Percentiles rank a stretch among this genome's conserved stretches.
phyloP scores from a whole-genome alignment of 78 protist species.

The Dictyostelium capitatum region DNA sequence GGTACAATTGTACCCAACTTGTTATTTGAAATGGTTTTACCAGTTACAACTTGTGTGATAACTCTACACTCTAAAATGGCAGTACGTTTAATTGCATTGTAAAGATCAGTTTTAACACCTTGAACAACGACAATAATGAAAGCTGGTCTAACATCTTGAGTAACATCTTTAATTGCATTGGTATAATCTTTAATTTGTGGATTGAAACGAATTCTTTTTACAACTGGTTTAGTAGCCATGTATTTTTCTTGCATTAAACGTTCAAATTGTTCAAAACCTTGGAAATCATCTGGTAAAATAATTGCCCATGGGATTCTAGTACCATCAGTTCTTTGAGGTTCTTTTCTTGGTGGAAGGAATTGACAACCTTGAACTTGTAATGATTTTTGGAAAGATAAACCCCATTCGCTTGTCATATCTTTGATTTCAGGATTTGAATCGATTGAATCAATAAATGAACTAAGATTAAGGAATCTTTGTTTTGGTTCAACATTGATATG shows the following conservation, averaged over 20 bases:
- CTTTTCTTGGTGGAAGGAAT: not conserved
- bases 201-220: not conserved
- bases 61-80: constrained; percentile 35
- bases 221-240: not conserved
- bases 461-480: not conserved
- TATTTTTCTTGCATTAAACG: not conserved
- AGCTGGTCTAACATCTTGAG: not conserved
- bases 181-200: not conserved
- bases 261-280: not conserved
- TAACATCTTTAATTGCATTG: not conserved
- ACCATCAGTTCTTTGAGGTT: not conserved
- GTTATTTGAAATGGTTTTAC: not conserved
- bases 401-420: not conserved
- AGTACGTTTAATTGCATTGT: not conserved
- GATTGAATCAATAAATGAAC: not conserved
- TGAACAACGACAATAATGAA: not conserved
- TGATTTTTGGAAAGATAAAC: not conserved
- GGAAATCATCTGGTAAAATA: not conserved
- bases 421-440: not conserved
- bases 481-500: not conserved
- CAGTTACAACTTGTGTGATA: not conserved
- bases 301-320: not conserved
- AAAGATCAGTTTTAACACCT: not conserved
- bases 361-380: not conserved
- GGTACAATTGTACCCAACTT: not conserved